These are phyloP conservation scores for Russula olivacea DNA, from an alignment of 768 basidiomycete species.

Conservation along the genomic window DNA sequence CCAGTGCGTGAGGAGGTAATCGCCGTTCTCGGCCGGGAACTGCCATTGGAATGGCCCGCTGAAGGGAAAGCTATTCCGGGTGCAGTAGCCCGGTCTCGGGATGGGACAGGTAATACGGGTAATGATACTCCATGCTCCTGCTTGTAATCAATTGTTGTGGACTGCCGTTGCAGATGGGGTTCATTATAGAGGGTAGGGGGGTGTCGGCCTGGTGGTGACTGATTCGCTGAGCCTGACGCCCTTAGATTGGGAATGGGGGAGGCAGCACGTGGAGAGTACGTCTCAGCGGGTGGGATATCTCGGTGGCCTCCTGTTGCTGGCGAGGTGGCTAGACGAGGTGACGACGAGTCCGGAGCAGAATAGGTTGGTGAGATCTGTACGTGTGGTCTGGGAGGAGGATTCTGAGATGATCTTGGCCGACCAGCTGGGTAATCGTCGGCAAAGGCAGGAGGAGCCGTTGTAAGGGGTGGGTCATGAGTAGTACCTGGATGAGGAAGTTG, in stretches of 20 bases:
- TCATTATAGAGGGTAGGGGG: conserved; percentile 19
- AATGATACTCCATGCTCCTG: background rate
- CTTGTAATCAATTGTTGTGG: background rate
- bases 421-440: background rate
- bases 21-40: background rate
- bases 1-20: background rate
- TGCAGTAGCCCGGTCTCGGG: conserved; percentile 3
- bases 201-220: conserved; percentile 8
- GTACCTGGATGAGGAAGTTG: background rate
- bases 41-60: background rate
- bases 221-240: background rate
- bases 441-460: background rate
- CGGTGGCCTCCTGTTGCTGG: background rate
- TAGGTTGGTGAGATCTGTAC: conserved; percentile 17
- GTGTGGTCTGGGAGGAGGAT: background rate
- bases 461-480: background rate
- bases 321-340: conserved; percentile 1
- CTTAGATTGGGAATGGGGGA: background rate
- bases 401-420: background rate
- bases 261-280: background rate
- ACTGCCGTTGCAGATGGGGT: conserved; percentile 10
- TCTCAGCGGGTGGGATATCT: background rate
- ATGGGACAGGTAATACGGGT: conserved; percentile 11
- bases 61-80: background rate
- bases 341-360: conserved; percentile 1